A percentile compares a stretch with the other conserved stretches of the same genome.
phyloP scores from a whole-genome alignment of 2,329 filamentous ascomycete genomes.

The Metarhizium brunneum region DNA sequence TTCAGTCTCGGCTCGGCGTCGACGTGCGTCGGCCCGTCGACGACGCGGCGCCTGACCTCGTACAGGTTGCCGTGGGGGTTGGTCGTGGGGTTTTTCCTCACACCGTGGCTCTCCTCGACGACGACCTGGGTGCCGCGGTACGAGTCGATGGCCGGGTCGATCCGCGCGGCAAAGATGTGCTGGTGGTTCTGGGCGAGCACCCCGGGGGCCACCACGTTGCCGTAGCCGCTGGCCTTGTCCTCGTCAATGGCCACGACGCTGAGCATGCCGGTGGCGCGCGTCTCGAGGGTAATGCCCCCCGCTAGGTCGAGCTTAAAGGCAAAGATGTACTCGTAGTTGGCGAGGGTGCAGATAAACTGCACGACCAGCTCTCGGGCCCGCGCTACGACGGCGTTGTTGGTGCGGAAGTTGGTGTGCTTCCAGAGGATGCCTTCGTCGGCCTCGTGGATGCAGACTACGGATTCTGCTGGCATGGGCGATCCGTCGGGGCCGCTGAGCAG shows the following conservation, averaged over 20 bases:
- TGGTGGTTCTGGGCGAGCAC: slow-evolving; percentile 62
- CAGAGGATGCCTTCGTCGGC: slow-evolving; percentile 62
- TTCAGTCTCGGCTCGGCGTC: slow-evolving; percentile 46
- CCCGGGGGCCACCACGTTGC: slow-evolving; percentile 54
- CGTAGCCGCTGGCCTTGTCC: slow-evolving; percentile 41
- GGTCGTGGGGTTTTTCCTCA: slow-evolving; percentile 34
- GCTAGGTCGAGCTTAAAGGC: slow-evolving; percentile 49
- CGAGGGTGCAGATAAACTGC: slow-evolving; percentile 59
- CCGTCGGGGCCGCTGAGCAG: slow-evolving; percentile 45
- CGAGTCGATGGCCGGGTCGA: slow-evolving; percentile 54
- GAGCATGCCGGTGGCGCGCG: slow-evolving; percentile 57
- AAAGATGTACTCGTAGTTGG: slow-evolving; percentile 59
- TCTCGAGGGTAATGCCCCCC: slow-evolving; percentile 52
- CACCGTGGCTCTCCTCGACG: slow-evolving; percentile 26
- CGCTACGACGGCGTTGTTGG: slow-evolving; percentile 48
- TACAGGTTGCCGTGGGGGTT: slow-evolving; percentile 57
- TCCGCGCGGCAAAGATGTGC: slow-evolving; percentile 56
- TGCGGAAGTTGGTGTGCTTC: slow-evolving; percentile 66
- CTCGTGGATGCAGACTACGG: slow-evolving; percentile 61
- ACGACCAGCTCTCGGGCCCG: slow-evolving; percentile 54
- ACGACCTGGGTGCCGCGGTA: slow-evolving; percentile 40
- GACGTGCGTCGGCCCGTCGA: slow-evolving; percentile 36
- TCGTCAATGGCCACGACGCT: slow-evolving; percentile 50
- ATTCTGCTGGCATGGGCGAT: slow-evolving; percentile 38
- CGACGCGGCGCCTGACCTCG: slow-evolving; percentile 36